phyloP scores from a whole-genome alignment of 1,284 basidiomycete genomes.

The Pseudozyma tsukubaensis region DNA sequence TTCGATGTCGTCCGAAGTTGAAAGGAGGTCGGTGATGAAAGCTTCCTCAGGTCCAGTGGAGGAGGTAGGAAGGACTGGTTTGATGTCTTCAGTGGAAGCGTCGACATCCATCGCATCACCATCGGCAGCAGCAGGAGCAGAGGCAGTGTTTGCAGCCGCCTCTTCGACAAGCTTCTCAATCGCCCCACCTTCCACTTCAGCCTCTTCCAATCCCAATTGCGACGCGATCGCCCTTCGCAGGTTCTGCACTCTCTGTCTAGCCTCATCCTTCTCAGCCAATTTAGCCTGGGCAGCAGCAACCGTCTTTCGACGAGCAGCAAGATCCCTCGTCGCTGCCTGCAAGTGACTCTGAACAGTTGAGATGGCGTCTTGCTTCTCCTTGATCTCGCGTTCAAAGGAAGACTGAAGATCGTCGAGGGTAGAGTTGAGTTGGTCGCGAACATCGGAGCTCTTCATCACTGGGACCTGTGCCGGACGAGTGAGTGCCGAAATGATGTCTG shows the following conservation, averaged over 20 bases:
- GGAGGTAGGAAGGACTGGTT: slow-evolving; percentile 4
- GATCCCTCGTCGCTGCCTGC: slow-evolving; percentile 85
- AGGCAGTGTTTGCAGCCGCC: background rate
- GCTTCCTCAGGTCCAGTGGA: slow-evolving; percentile 5
- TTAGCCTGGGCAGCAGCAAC: slow-evolving; percentile 55
- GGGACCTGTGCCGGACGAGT: slow-evolving; percentile 71
- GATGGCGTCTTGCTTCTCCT: slow-evolving; percentile 85
- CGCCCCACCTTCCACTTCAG: slow-evolving; percentile 2
- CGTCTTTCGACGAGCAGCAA: slow-evolving; percentile 83
- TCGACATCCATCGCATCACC: slow-evolving; percentile 39
- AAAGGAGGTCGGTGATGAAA: slow-evolving; percentile 8
- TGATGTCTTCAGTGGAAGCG: slow-evolving; percentile 12
- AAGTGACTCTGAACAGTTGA: slow-evolving; percentile 87
- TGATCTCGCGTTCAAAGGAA: slow-evolving; percentile 87
- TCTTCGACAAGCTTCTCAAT: slow-evolving; percentile 22
- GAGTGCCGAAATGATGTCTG: slow-evolving; percentile 75
- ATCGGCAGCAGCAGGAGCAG: slow-evolving; percentile 2
- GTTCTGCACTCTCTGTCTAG: slow-evolving; percentile 51
- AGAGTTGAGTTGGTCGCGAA: slow-evolving; percentile 75
- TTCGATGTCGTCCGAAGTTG: slow-evolving; percentile 17
- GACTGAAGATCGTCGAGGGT: slow-evolving; percentile 78
- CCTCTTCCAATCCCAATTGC: slow-evolving; percentile 73
- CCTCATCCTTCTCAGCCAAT: slow-evolving; percentile 62
- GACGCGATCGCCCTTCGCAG: slow-evolving; percentile 44
- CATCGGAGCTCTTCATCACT: slow-evolving; percentile 88